These are phyloP conservation scores for Halophytophthora polymorphica DNA, from an alignment of 352 stramenopile species.

Conservation along the genomic window DNA sequence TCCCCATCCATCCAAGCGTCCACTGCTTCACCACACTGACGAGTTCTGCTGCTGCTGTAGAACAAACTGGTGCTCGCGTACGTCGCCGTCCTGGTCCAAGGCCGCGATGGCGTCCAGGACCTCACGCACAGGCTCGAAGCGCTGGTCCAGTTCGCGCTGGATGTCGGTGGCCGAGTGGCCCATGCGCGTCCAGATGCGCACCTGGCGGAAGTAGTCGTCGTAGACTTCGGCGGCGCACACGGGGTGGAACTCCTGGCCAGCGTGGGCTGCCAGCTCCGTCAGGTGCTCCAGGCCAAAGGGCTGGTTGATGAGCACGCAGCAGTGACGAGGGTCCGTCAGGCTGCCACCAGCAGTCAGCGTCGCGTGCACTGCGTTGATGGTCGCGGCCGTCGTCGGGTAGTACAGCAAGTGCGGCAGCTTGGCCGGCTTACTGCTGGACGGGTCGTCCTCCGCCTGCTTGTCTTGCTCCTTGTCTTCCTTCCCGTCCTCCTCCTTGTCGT, in stretches of 20 bases:
- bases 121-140: slow-evolving; percentile 41
- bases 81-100: slow-evolving; percentile 14
- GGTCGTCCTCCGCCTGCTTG: not conserved
- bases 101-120: slow-evolving; percentile 36
- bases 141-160: slow-evolving; percentile 46
- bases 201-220: slow-evolving; percentile 70
- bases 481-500: not conserved
- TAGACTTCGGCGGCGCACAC: slow-evolving; percentile 70
- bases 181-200: slow-evolving; percentile 70
- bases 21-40: not conserved
- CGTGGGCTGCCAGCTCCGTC: slow-evolving; percentile 45
- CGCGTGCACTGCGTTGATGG: slow-evolving; percentile 62
- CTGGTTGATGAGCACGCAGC: slow-evolving; percentile 65
- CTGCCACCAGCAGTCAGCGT: slow-evolving; percentile 37
- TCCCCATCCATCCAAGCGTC: not conserved
- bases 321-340: slow-evolving; percentile 41
- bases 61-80: no score
- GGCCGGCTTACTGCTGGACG: slow-evolving; percentile 30
- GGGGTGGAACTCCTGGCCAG: slow-evolving; percentile 51
- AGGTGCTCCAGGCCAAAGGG: slow-evolving; percentile 56
- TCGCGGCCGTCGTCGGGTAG: slow-evolving; percentile 56
- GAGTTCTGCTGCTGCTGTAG: not conserved
- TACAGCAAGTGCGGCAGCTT: slow-evolving; percentile 55
- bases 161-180: slow-evolving; percentile 48
- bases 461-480: slow-evolving; percentile 12